phyloP scores from a whole-genome alignment of 208 protist species.

The Histomonas meleagridis region DNA sequence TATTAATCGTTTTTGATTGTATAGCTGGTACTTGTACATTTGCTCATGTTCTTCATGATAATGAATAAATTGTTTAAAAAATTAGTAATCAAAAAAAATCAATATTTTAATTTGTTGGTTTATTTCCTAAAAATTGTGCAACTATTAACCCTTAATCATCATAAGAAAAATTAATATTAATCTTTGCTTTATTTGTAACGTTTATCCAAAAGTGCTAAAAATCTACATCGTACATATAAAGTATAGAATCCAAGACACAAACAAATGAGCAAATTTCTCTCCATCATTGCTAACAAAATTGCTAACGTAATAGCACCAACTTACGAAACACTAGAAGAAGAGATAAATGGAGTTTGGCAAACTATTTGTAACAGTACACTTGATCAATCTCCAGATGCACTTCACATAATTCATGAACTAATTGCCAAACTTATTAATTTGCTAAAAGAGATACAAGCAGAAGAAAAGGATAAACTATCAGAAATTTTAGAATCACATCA shows the following conservation, averaged over 20 bases:
- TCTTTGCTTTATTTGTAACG: too few relatives aligned
- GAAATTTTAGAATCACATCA: background rate
- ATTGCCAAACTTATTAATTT: background rate
- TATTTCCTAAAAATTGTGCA: too few relatives aligned
- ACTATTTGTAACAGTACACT: background rate
- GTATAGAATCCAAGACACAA: too few relatives aligned
- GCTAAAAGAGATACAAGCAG: background rate
- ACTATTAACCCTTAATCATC: too few relatives aligned
- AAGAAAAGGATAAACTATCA: background rate
- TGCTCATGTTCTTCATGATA: background rate
- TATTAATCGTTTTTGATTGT: background rate
- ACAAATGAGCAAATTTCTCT: background rate
- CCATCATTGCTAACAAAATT: background rate
- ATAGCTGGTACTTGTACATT: background rate
- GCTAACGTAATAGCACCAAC: background rate
- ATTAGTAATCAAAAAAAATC: too few relatives aligned
- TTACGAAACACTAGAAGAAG: background rate
- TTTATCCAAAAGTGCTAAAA: too few relatives aligned
- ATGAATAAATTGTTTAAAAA: background rate
- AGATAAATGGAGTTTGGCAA: background rate
- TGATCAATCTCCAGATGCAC: background rate
- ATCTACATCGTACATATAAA: too few relatives aligned
- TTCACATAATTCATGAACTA: background rate
- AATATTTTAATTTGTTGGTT: too few relatives aligned
- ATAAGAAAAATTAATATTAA: too few relatives aligned